Conservation (phyloP, 352 stramenopile species). For the Phytopythium montanum region DNA sequence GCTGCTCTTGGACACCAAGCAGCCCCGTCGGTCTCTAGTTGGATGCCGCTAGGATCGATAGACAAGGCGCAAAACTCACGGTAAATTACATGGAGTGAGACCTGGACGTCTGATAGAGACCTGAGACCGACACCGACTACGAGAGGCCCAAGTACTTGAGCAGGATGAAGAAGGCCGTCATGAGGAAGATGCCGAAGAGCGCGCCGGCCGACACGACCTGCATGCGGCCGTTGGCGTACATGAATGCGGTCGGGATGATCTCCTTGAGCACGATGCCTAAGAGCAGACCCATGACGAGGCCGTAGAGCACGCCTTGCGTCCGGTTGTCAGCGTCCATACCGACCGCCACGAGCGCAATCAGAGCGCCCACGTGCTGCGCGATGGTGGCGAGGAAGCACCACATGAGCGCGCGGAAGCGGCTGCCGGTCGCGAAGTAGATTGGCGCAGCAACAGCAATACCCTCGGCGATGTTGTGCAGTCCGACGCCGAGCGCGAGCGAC, state of each 20-base stretch:
- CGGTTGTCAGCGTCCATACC: slow-evolving; percentile 59
- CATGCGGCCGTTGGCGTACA: slow-evolving; percentile 84
- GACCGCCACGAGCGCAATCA: slow-evolving; percentile 88
- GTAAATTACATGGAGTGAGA: slow-evolving; percentile 2
- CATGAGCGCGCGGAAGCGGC: slow-evolving; percentile 90
- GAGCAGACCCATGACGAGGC: slow-evolving; percentile 93
- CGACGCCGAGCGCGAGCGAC: slow-evolving; percentile 91
- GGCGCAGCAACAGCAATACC: slow-evolving; percentile 93
- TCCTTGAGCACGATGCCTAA: slow-evolving; percentile 91
- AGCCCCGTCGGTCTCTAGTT: neutral
- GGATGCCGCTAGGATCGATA: neutral
- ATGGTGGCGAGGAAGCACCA: slow-evolving; percentile 91
- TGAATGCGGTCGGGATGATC: slow-evolving; percentile 91
- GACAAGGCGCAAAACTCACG: neutral
- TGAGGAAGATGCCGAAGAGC: slow-evolving; percentile 85
- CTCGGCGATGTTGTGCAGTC: slow-evolving; percentile 96
- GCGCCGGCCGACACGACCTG: slow-evolving; percentile 81
- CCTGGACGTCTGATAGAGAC: neutral
- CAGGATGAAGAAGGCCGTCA: slow-evolving; percentile 84
- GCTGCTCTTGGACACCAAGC: neutral
- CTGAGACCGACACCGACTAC: neutral
- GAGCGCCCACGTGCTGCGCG: slow-evolving; percentile 88
- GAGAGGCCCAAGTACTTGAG: slow-evolving; percentile 76
- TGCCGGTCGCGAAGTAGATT: slow-evolving; percentile 97
- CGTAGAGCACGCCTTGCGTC: slow-evolving; percentile 90